Percentiles rank a stretch among this genome's conserved stretches.
phyloP scores from a whole-genome alignment of 139 green algal species.

The Gonium pectorale region DNA sequence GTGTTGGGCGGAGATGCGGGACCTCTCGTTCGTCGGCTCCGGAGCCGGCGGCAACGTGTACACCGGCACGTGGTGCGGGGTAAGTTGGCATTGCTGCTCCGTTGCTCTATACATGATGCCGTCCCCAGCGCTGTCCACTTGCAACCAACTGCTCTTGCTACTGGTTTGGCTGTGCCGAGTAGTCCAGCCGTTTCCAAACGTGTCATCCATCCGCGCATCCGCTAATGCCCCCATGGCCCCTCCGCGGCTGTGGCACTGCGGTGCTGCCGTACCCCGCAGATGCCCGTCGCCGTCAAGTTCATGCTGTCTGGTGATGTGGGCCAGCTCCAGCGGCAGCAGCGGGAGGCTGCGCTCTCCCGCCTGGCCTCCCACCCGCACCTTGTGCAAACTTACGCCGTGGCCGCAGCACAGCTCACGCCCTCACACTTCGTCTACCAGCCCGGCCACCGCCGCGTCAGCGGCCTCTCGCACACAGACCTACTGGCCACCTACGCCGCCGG shows the following conservation, averaged over 20 bases:
- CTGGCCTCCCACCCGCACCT: constrained; percentile 39
- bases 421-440: background rate
- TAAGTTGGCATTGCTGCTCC: no score
- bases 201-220: no score
- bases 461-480: constrained; percentile 12
- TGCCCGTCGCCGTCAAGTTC: constrained; percentile 44
- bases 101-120: no score
- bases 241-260: no score
- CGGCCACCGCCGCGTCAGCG: background rate
- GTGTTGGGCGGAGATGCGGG: constrained; percentile 3
- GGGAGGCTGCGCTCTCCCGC: constrained; percentile 27
- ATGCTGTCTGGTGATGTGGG: constrained; percentile 16
- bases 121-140: no score
- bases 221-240: no score
- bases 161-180: no score
- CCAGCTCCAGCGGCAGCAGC: constrained; percentile 34
- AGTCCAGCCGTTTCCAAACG: no score
- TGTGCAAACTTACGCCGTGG: constrained; percentile 41
- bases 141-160: no score
- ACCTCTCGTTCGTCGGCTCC: constrained; percentile 38
- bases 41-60: constrained; percentile 44
- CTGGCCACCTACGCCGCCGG: constrained; percentile 1
- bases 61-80: constrained; percentile 39
- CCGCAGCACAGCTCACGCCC: background rate
- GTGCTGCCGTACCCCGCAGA: background rate